Evolutionary conservation across 768 basidiomycete genomes (phyloP).

Genomic region (Royoungia palumana): DNA sequence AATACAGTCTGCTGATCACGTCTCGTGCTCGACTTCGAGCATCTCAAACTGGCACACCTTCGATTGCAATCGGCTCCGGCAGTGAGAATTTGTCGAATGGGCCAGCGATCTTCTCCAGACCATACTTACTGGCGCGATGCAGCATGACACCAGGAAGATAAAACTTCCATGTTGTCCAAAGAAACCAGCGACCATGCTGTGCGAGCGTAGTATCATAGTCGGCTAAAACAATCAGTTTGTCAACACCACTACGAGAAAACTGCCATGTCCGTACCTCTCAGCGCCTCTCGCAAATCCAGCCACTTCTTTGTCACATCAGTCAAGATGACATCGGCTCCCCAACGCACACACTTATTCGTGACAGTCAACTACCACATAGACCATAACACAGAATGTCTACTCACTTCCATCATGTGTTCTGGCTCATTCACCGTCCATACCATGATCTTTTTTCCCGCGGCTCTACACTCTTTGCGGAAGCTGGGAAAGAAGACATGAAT

Average conservation of each 20-base stretch:
- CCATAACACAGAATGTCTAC: slow-evolving; percentile 21
- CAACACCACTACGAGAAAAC: background rate
- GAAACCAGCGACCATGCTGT: slow-evolving; percentile 62
- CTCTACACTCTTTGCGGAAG: slow-evolving; percentile 79
- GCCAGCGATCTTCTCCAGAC: slow-evolving; percentile 52
- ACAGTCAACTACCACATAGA: background rate
- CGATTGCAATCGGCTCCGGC: slow-evolving; percentile 24
- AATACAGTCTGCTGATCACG: background rate
- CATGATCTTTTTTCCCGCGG: slow-evolving; percentile 77
- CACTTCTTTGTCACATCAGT: slow-evolving; percentile 72
- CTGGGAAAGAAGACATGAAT: slow-evolving; percentile 33
- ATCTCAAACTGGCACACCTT: slow-evolving; percentile 14
- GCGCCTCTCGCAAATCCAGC: slow-evolving; percentile 56
- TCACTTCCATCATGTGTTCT: slow-evolving; percentile 85
- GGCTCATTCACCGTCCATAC: slow-evolving; percentile 96
- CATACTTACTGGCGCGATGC: slow-evolving; percentile 26
- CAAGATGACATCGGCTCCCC: slow-evolving; percentile 75
- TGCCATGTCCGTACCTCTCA: slow-evolving; percentile 45
- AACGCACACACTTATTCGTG: slow-evolving; percentile 59
- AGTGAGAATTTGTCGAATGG: slow-evolving; percentile 43
- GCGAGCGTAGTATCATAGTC: slow-evolving; percentile 66
- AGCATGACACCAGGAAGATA: slow-evolving; percentile 49
- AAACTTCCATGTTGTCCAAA: slow-evolving; percentile 66
- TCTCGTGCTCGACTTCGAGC: no score
- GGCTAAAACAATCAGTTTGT: slow-evolving; percentile 32